Base-by-base conservation (phyloP, 2,329 filamentous ascomycete genomes). In the Trichophyton benhamiae region DNA sequence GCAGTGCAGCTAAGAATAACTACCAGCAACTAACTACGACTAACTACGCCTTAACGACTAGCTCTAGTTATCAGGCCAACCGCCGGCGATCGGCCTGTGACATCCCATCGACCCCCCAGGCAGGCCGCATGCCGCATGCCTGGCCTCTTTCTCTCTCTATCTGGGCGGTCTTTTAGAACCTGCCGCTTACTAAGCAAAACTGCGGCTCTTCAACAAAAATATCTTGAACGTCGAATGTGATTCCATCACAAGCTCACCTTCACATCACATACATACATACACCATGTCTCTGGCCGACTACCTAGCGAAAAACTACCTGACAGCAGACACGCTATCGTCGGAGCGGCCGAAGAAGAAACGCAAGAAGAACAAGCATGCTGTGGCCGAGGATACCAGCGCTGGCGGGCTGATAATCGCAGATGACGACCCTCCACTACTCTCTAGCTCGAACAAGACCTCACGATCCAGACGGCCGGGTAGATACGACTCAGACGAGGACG, bases 251-350 rank as follows among this genome's bases (percentile, higher is more conserved):
- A 46, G 42, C 42, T 22, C 42, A 46, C 6, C 27, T 30, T 30
- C 6, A n/a, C 42, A 46, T 46, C 42, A 52, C 48, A 52, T 20
- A 20, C 20, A 20, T 52, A 27, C 33, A 33, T 13, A 17, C 25
- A 59, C 36, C 61, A 67, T 67, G 65, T 76, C 81, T 61, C 82
- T 96, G 66, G 86, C 90, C 62, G 85, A 86, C 70, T 99, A 97
- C 71, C 83, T 99, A 41, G 91, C 92, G 42, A 87, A 89, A 65
- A 94, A 91, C 74, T 99, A 99, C 73, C 85, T 99, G 58, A 88
- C 82, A 1, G 84, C 86, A 46, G 84, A 87, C 66, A 74, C 71
- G 1, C 63, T 68, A 1, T 62, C 65, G 1, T 66, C 74, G 4
- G 70, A 75, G 77, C 77, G 74, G 70, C 75, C 74, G 70, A 85